phyloP scores from a whole-genome alignment of 2,329 filamentous ascomycete genomes.

The Nemania abortiva region DNA sequence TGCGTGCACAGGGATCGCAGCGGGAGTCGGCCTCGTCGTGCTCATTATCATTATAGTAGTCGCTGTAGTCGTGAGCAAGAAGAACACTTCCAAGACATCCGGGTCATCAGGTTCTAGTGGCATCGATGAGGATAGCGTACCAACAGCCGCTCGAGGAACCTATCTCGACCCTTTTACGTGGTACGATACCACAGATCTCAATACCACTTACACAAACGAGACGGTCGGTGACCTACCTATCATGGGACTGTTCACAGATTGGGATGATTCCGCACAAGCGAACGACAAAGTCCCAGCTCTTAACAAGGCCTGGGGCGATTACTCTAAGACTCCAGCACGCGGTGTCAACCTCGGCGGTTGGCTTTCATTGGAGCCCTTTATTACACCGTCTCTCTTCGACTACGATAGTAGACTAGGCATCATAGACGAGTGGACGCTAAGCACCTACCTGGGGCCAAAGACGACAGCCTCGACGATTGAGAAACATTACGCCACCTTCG shows the following conservation, averaged over 20 bases:
- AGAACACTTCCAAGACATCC: slow-evolving; percentile 58
- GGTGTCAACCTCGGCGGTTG: slow-evolving; percentile 95
- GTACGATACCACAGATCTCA: slow-evolving; percentile 91
- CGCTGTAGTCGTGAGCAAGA: slow-evolving; percentile 74
- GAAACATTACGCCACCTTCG: slow-evolving; percentile 89
- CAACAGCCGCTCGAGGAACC: slow-evolving; percentile 75
- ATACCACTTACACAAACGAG: slow-evolving; percentile 89
- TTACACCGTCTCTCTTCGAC: slow-evolving; percentile 90
- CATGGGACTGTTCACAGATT: slow-evolving; percentile 87
- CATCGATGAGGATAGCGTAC: slow-evolving; percentile 68
- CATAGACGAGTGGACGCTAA: slow-evolving; percentile 90
- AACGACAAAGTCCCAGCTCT: slow-evolving; percentile 86
- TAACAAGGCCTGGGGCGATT: slow-evolving; percentile 79
- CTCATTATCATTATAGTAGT: slow-evolving; percentile 76
- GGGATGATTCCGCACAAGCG: slow-evolving; percentile 84
- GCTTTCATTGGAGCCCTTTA: slow-evolving; percentile 94
- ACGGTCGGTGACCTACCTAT: slow-evolving; percentile 88
- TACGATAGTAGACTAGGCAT: slow-evolving; percentile 73
- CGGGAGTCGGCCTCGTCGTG: slow-evolving; percentile 65
- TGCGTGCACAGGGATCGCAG: slow-evolving; percentile 65
- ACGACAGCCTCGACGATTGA: slow-evolving; percentile 79
- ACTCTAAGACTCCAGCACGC: slow-evolving; percentile 81
- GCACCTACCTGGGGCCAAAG: slow-evolving; percentile 73
- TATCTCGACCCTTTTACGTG: slow-evolving; percentile 91
- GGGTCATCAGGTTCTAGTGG: slow-evolving; percentile 63